Evolutionary conservation across 208 protist genomes (phyloP).

Genomic region (Crithidia fasciculata): DNA sequence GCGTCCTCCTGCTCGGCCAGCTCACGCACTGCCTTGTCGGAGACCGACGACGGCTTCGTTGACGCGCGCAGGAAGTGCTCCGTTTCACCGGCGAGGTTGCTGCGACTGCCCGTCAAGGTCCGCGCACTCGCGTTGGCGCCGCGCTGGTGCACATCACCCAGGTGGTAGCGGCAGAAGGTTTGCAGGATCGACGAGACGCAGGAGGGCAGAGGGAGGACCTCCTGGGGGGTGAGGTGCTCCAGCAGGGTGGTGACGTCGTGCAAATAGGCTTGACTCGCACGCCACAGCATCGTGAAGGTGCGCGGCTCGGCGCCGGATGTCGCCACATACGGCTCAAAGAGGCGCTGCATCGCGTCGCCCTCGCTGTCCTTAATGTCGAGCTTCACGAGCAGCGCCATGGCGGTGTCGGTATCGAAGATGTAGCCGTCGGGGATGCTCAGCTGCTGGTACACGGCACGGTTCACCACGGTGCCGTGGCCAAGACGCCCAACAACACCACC

Average conservation of each 20-base stretch:
- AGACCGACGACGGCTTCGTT: slow-evolving; percentile 63
- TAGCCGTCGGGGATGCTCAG: slow-evolving; percentile 36
- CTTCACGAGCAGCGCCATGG: slow-evolving; percentile 33
- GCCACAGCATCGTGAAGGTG: slow-evolving; percentile 76
- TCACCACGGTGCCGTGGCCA: background rate
- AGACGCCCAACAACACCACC: background rate
- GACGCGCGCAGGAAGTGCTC: slow-evolving; percentile 79
- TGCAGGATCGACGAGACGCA: slow-evolving; percentile 58
- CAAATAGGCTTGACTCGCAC: slow-evolving; percentile 79
- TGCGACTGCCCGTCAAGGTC: slow-evolving; percentile 43
- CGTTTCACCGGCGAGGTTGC: slow-evolving; percentile 52
- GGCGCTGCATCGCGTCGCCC: slow-evolving; percentile 32
- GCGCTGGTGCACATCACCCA: slow-evolving; percentile 44
- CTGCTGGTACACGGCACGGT: slow-evolving; percentile 16
- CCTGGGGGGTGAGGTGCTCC: slow-evolving; percentile 45
- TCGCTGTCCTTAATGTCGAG: slow-evolving; percentile 39
- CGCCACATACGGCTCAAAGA: slow-evolving; percentile 71
- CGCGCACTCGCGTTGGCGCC: slow-evolving; percentile 43
- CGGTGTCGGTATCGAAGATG: slow-evolving; percentile 37
- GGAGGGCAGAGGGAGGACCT: slow-evolving; percentile 56
- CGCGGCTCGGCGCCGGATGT: slow-evolving; percentile 56
- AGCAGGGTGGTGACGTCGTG: slow-evolving; percentile 62
- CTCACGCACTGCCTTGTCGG: slow-evolving; percentile 50
- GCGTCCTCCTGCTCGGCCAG: slow-evolving; percentile 29
- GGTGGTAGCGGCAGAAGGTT: slow-evolving; percentile 78